These are phyloP conservation scores for Kandelia obovata DNA, from an alignment of 345 rosid species.

Conservation along the genomic window DNA sequence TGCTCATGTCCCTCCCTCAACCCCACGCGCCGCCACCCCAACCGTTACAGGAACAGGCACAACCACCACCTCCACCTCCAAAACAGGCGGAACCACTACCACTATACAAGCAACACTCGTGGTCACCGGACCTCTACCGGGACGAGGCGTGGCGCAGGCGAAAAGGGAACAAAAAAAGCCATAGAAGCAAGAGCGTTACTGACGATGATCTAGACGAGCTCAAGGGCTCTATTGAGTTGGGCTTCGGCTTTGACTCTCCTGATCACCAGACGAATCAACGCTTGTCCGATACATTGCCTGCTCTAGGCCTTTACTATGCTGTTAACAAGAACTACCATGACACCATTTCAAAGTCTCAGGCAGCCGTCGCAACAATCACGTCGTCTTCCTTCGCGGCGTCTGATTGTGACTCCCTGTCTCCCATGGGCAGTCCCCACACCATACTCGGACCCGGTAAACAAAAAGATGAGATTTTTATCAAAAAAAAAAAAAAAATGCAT, in stretches of 20 bases:
- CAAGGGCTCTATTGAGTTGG: slow-evolving; percentile 80
- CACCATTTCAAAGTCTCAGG: slow-evolving; percentile 37
- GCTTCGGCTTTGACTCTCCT: slow-evolving; percentile 79
- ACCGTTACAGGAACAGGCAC: background rate
- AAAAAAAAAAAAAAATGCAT: no score
- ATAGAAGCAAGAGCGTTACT: slow-evolving; percentile 71
- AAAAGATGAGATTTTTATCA: no score
- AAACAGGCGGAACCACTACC: slow-evolving; percentile 23
- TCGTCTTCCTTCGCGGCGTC: slow-evolving; percentile 42
- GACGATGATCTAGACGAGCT: slow-evolving; percentile 94
- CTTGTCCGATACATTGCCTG: slow-evolving; percentile 77
- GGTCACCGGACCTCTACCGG: slow-evolving; percentile 84
- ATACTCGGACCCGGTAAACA: slow-evolving; percentile 45
- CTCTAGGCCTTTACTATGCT: slow-evolving; percentile 71
- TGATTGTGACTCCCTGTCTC: slow-evolving; percentile 47
- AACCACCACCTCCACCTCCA: slow-evolving; percentile 3
- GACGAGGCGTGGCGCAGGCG: slow-evolving; percentile 87
- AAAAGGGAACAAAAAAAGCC: slow-evolving; percentile 44
- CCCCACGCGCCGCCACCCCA: background rate
- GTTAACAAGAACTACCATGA: slow-evolving; percentile 66
- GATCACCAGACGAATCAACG: slow-evolving; percentile 50
- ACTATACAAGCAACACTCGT: slow-evolving; percentile 68
- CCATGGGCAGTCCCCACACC: slow-evolving; percentile 55
- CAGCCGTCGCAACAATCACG: background rate
- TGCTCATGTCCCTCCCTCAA: slow-evolving; percentile 11